phyloP scores from a whole-genome alignment of 2,329 filamentous ascomycete species.

The Curvularia sp. region DNA sequence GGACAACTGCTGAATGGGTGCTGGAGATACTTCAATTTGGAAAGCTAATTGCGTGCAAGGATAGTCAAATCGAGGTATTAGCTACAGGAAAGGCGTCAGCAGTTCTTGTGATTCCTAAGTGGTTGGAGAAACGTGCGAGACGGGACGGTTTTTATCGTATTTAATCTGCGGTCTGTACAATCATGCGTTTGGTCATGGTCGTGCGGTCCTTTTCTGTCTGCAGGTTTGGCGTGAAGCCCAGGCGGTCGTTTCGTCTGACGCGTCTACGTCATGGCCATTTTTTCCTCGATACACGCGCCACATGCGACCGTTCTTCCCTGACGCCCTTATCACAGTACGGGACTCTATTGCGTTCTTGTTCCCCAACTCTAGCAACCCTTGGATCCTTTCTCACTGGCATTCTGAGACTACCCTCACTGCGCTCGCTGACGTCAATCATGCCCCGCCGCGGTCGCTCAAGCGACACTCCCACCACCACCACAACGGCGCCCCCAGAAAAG shows the following conservation, averaged over 20 bases:
- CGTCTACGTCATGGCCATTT: slow-evolving; percentile 21
- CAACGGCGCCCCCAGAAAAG: slow-evolving; percentile 47
- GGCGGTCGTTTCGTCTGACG: slow-evolving; percentile 3
- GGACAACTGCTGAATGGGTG: no score
- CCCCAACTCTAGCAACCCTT: background rate
- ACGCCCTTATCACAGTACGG: background rate
- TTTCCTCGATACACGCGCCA: slow-evolving; percentile 12
- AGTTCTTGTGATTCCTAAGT: background rate
- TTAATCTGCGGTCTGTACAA: background rate
- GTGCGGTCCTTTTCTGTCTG: background rate
- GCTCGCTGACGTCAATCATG: slow-evolving; percentile 30
- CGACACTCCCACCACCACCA: slow-evolving; percentile 32
- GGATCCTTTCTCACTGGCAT: background rate
- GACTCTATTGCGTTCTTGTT: background rate
- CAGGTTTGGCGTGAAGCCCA: background rate
- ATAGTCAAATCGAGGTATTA: background rate
- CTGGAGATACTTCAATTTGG: no score
- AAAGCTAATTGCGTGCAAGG: background rate
- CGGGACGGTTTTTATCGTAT: background rate
- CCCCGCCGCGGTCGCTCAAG: slow-evolving; percentile 31
- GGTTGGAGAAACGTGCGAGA: background rate
- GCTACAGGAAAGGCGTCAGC: background rate
- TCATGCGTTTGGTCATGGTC: background rate
- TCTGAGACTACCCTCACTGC: background rate
- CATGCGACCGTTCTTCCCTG: background rate